Percentiles rank a stretch among this genome's conserved stretches.
Evolutionary conservation across 1,284 basidiomycete species (phyloP).

Genomic region (Ceratobasidium sp.): DNA sequence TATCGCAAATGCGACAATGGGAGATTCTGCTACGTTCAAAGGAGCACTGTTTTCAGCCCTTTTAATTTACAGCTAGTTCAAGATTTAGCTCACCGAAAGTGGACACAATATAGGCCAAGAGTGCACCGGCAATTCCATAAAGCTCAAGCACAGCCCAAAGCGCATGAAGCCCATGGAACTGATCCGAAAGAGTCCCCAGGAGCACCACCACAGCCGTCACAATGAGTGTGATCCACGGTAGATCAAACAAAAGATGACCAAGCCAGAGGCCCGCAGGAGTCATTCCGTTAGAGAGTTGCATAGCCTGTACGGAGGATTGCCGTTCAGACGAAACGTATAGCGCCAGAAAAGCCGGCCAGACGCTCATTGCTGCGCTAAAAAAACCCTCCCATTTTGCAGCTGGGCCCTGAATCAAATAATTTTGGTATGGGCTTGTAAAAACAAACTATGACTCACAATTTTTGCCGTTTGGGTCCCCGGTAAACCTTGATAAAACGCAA

Average conservation of each 20-base stretch:
- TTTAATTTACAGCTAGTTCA: too few relatives aligned
- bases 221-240: constrained; percentile 63
- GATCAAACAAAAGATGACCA: constrained; percentile 79
- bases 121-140: constrained; percentile 70
- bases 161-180: constrained; percentile 73
- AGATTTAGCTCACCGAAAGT: constrained; percentile 54
- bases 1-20: constrained; percentile 75
- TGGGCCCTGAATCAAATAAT: constrained; percentile 13
- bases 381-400: constrained; percentile 54
- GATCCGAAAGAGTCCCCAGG: constrained; percentile 62
- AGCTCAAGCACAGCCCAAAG: constrained; percentile 76
- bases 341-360: constrained; percentile 81
- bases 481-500: constrained; percentile 27
- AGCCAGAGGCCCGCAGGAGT: constrained; percentile 78
- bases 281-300: constrained; percentile 80
- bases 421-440: background rate
- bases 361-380: constrained; percentile 71
- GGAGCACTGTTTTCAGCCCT: too few relatives aligned
- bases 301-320: constrained; percentile 73
- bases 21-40: constrained; percentile 56
- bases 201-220: constrained; percentile 69
- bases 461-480: constrained; percentile 1
- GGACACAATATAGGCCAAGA: constrained; percentile 74
- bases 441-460: too few relatives aligned
- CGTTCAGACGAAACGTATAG: constrained; percentile 76